A percentile compares a stretch with the other conserved stretches of the same genome.
phyloP scores from a whole-genome alignment of 192 early-diverging fungal species.

The Podila epigama region DNA sequence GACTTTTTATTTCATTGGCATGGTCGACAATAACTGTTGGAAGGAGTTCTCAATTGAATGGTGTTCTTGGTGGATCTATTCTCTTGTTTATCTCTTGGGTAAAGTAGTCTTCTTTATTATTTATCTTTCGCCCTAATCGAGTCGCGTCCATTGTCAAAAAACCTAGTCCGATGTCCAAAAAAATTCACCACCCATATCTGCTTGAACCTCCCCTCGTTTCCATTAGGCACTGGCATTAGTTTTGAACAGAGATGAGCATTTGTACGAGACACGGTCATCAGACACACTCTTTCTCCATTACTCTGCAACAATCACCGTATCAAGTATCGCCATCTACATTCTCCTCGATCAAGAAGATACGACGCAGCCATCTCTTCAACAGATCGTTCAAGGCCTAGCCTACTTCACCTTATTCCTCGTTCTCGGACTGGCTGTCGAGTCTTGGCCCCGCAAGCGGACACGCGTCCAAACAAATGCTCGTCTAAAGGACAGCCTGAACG shows the following conservation, averaged over 20 bases:
- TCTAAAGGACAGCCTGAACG: background rate
- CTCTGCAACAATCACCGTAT: background rate
- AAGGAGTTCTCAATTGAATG: background rate
- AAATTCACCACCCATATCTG: background rate
- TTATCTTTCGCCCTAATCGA: too few species aligned
- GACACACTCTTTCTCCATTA: constrained; percentile 2
- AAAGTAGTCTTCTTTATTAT: background rate
- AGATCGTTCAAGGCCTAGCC: background rate
- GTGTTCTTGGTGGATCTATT: background rate
- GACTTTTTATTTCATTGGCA: background rate
- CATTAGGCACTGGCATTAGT: background rate
- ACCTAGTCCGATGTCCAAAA: background rate
- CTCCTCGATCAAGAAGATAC: background rate
- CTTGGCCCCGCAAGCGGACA: constrained; percentile 29
- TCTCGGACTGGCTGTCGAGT: constrained; percentile 18
- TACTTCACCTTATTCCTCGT: background rate
- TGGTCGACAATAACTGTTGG: background rate
- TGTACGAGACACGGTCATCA: constrained; percentile 2
- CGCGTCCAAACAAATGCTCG: constrained; percentile 15
- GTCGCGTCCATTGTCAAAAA: background rate
- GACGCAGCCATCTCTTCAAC: background rate
- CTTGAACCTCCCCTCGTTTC: background rate
- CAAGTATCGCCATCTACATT: background rate
- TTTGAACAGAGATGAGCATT: constrained; percentile 3
- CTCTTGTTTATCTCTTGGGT: constrained; percentile 10